Evolutionary conservation across 1,139 yeast species (phyloP).

Genomic region (Nematodospora anomalae): DNA sequence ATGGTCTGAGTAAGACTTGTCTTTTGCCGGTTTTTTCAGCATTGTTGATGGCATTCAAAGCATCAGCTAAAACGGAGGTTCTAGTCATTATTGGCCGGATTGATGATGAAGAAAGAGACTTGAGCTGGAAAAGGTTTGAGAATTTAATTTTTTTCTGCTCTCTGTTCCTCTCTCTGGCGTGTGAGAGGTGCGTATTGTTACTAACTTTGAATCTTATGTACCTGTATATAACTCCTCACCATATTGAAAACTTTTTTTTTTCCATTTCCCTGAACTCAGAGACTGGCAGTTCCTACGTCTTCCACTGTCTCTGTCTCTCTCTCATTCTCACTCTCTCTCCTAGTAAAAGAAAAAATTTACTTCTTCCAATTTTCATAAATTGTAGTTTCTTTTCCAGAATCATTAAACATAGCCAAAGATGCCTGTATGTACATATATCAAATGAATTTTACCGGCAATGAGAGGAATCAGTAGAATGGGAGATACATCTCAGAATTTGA

Average conservation of each 20-base stretch:
- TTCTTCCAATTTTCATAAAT: slow-evolving; percentile 7
- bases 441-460: too few species aligned
- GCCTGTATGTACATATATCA: slow-evolving; percentile 33
- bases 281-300: not conserved
- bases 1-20: slow-evolving; percentile 98
- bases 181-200: too few species aligned
- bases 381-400: slow-evolving; percentile 9
- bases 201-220: too few species aligned
- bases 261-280: not conserved
- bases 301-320: slow-evolving; percentile 1
- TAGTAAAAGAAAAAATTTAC: slow-evolving; percentile 8
- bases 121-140: slow-evolving; percentile 4
- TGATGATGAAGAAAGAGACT: slow-evolving; percentile 6
- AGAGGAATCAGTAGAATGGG: not conserved
- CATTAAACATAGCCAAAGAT: slow-evolving; percentile 23
- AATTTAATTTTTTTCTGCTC: slow-evolving; percentile 8
- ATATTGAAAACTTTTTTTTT: not conserved
- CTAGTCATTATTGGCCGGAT: slow-evolving; percentile 71
- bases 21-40: slow-evolving; percentile 99
- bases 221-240: not conserved
- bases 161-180: not conserved
- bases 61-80: slow-evolving; percentile 98
- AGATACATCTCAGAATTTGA: too few species aligned
- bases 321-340: not conserved
- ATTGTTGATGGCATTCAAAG: slow-evolving; percentile 96